These are phyloP conservation scores for Plasmodium inui DNA, from an alignment of 169 alveolate species.

Conservation along the genomic window DNA sequence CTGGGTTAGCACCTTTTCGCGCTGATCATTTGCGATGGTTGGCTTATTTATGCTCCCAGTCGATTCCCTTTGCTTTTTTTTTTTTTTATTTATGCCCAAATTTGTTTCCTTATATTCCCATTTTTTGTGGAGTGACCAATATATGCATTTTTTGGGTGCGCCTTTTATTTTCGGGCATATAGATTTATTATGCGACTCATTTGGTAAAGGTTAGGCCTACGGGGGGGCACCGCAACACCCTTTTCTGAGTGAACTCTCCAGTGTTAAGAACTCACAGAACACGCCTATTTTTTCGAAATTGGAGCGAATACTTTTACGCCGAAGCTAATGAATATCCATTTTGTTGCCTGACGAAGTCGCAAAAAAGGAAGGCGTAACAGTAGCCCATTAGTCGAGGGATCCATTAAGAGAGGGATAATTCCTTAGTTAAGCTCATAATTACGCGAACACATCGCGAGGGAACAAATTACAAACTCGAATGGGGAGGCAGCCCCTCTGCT, in stretches of 20 bases:
- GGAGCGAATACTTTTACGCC: not conserved
- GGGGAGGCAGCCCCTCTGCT: not conserved
- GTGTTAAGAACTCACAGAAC: not conserved
- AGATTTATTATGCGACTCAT: not conserved
- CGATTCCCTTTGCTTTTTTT: not conserved
- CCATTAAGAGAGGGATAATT: not conserved
- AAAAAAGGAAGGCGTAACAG: not conserved
- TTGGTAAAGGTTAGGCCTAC: too few species aligned
- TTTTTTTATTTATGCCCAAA: not conserved
- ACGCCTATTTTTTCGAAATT: not conserved
- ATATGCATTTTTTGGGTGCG: not conserved
- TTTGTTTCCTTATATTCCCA: not conserved
- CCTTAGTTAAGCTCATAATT: not conserved
- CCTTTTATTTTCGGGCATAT: not conserved
- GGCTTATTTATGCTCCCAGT: not conserved
- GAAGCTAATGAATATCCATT: not conserved
- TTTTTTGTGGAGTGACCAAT: not conserved
- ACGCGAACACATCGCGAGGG: not conserved
- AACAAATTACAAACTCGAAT: not conserved
- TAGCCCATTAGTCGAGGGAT: not conserved
- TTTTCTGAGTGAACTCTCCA: not conserved
- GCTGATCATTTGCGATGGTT: not conserved
- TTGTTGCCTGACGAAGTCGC: not conserved
- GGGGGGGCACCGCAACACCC: not conserved
- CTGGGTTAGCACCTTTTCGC: not conserved